Evolutionary conservation across 2,329 filamentous ascomycete species (phyloP).

Genomic region (Pyricularia grisea): DNA sequence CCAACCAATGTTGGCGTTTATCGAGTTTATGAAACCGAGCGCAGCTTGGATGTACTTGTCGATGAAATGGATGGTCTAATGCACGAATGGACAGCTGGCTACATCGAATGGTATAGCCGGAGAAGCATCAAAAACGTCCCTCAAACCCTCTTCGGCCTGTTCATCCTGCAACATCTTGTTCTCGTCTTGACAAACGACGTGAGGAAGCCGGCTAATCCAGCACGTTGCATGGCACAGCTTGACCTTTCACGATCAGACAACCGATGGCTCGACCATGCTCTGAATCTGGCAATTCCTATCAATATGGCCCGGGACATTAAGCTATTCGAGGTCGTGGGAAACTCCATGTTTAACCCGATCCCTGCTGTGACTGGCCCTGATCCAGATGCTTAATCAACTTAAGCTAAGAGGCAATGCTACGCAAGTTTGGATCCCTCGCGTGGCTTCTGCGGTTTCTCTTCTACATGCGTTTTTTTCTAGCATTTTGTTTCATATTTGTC

Average conservation of each 20-base stretch:
- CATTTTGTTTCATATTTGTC: not conserved
- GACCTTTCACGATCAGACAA: slow-evolving; percentile 20
- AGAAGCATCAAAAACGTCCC: slow-evolving; percentile 4
- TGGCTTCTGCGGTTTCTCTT: not conserved
- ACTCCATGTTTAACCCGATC: not conserved
- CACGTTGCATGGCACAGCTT: slow-evolving; percentile 20
- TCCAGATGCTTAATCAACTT: not conserved
- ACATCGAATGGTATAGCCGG: slow-evolving; percentile 2
- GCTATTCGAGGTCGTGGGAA: slow-evolving; percentile 6
- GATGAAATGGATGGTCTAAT: not conserved
- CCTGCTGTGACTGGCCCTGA: not conserved
- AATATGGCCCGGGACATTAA: slow-evolving; percentile 19
- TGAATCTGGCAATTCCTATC: slow-evolving; percentile 24
- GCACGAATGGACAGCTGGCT: slow-evolving; percentile 4
- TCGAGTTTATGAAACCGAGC: slow-evolving; percentile 7
- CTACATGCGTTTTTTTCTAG: not conserved
- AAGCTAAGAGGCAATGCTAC: not conserved
- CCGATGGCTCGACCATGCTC: slow-evolving; percentile 24
- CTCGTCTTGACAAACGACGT: slow-evolving; percentile 15
- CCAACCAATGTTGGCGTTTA: slow-evolving; percentile 28
- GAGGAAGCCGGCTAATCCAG: slow-evolving; percentile 1
- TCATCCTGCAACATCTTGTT: slow-evolving; percentile 41
- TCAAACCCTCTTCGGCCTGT: slow-evolving; percentile 27
- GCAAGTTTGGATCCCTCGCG: not conserved
- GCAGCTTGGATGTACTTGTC: not conserved